Percentiles rank a stretch among this genome's conserved stretches.
phyloP scores from a whole-genome alignment of 108 stramenopile species.

The Skeletonema marinoi region DNA sequence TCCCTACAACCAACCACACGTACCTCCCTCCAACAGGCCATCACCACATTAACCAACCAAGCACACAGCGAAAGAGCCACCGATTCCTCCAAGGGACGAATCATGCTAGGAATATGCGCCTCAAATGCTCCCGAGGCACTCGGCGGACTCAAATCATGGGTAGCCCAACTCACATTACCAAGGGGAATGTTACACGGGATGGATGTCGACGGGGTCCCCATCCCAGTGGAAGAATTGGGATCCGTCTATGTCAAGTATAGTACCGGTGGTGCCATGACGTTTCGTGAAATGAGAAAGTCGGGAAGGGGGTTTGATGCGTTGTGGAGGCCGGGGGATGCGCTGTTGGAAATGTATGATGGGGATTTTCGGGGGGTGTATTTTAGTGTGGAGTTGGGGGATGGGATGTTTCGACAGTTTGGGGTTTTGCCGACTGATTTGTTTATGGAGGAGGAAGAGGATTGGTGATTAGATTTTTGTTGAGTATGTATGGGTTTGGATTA shows the following conservation, averaged over 20 bases:
- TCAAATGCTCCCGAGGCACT: constrained; percentile 73
- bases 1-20: constrained; percentile 20
- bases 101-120: constrained; percentile 85
- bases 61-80: constrained; percentile 53
- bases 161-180: constrained; percentile 60
- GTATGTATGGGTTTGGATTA: not conserved
- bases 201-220: constrained; percentile 82
- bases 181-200: constrained; percentile 83
- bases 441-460: constrained; percentile 46
- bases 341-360: constrained; percentile 87
- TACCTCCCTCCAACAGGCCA: constrained; percentile 15
- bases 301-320: constrained; percentile 83
- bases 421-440: constrained; percentile 56
- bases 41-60: constrained; percentile 25
- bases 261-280: constrained; percentile 81
- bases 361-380: constrained; percentile 87
- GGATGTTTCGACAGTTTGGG: constrained; percentile 77
- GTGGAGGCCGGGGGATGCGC: constrained; percentile 88
- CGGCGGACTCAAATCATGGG: constrained; percentile 73
- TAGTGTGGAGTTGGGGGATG: constrained; percentile 83
- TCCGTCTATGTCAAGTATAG: constrained; percentile 88
- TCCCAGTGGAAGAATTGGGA: constrained; percentile 59
- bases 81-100: constrained; percentile 67
- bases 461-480: not conserved
- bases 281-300: constrained; percentile 68